These are phyloP conservation scores for Dendrobium catenatum DNA, from an alignment of 106 monocot species.

Conservation along the genomic window DNA sequence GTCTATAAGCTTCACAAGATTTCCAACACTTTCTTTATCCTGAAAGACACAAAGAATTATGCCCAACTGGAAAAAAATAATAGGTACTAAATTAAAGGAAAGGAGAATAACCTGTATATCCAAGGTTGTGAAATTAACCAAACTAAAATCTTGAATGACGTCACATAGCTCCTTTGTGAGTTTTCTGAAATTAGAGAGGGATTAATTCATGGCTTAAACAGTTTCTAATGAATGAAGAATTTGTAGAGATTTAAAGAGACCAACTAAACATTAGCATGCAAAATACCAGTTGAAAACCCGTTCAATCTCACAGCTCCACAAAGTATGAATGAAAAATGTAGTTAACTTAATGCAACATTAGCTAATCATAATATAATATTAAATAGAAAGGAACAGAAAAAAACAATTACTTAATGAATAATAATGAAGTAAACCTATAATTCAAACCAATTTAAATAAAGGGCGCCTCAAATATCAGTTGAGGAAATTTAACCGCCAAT, in stretches of 20 bases:
- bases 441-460: not conserved
- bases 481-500: not conserved
- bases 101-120: constrained; percentile 62
- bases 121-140: constrained; percentile 82
- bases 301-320: not conserved
- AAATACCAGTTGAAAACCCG: not conserved
- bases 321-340: not conserved
- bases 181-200: constrained; percentile 42
- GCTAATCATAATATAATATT: not conserved
- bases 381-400: not conserved
- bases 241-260: not conserved
- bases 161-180: constrained; percentile 83
- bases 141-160: constrained; percentile 74
- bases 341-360: not conserved
- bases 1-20: constrained; percentile 93
- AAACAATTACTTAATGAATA: not conserved
- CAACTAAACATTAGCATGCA: not conserved
- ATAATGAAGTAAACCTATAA: not conserved
- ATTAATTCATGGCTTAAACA: not conserved
- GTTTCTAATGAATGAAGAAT: not conserved
- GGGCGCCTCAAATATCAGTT: not conserved
- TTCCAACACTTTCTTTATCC: constrained; percentile 97
- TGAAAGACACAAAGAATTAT: constrained; percentile 14
- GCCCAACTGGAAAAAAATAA: not conserved
- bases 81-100: not conserved